Percentiles rank a stretch among this genome's conserved stretches.
Conservation (phyloP, 768 basidiomycete genomes). For the Calocera cornea region DNA sequence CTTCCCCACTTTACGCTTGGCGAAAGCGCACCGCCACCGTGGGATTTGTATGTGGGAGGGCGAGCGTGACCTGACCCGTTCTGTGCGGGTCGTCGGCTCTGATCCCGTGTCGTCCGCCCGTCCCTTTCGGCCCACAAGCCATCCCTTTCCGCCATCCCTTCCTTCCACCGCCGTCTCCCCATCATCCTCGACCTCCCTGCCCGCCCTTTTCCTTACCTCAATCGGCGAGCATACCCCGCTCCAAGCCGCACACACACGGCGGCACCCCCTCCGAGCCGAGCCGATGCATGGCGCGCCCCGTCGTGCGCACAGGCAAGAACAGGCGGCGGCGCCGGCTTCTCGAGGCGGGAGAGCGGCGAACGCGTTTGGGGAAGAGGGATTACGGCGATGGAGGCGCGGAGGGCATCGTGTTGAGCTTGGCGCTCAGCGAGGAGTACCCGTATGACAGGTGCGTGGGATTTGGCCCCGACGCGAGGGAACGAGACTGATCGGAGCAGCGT, state of each 20-base stretch:
- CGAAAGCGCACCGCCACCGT: too few species aligned
- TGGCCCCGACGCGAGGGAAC: background rate
- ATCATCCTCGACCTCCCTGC: background rate
- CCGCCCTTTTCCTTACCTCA: background rate
- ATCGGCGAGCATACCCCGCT: too few species aligned
- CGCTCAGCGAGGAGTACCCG: background rate
- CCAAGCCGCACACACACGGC: too few species aligned
- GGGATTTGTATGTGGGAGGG: too few species aligned
- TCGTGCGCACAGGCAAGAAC: background rate
- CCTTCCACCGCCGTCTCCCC: background rate
- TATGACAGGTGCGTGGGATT: background rate
- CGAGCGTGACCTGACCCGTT: too few species aligned
- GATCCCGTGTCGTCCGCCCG: too few species aligned
- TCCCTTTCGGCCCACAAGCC: too few species aligned
- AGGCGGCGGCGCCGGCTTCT: background rate
- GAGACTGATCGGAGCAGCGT: conserved; percentile 28
- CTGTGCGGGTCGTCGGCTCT: too few species aligned
- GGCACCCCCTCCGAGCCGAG: too few species aligned
- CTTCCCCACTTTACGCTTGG: too few species aligned
- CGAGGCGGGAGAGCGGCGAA: background rate
- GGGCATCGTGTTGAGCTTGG: background rate
- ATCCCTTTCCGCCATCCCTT: background rate
- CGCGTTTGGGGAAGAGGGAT: background rate
- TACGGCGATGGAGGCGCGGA: background rate
- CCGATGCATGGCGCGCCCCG: too few species aligned